Evolutionary conservation across 2,329 filamentous ascomycete species (phyloP).

Genomic region (Exophiala viscosa): DNA sequence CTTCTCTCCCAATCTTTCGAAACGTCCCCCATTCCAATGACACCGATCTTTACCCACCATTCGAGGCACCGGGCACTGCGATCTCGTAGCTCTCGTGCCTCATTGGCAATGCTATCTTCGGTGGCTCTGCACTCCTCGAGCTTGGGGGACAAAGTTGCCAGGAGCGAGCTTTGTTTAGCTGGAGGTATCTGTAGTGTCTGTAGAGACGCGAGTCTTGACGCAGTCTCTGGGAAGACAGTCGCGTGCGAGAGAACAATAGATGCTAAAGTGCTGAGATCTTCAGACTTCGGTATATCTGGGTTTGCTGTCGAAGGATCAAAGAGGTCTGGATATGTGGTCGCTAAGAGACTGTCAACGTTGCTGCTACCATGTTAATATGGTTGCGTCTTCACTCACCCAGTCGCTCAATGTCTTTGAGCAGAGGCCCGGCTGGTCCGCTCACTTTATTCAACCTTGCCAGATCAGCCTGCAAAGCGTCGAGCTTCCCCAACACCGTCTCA

Average conservation of each 20-base stretch:
- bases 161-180: conserved; percentile 38
- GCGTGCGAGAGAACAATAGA: conserved; percentile 43
- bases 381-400: conserved; percentile 35
- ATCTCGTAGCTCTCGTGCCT: conserved; percentile 41
- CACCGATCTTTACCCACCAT: conserved; percentile 69
- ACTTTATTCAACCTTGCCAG: conserved; percentile 39
- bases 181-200: conserved; percentile 46
- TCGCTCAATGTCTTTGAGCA: conserved; percentile 41
- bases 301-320: conserved; percentile 12
- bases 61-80: conserved; percentile 53
- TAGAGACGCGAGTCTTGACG: conserved; percentile 46
- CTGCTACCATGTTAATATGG: neutral
- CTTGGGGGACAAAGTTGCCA: conserved; percentile 43
- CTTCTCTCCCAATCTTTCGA: conserved; percentile 70
- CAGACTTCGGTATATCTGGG: conserved; percentile 2
- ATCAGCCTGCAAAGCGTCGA: conserved; percentile 38
- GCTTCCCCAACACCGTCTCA: conserved; percentile 39
- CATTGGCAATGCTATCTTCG: conserved; percentile 39
- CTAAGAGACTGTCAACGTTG: conserved; percentile 4
- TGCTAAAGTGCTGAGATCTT: conserved; percentile 32
- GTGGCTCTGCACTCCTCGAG: conserved; percentile 35
- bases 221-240: conserved; percentile 45
- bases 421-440: conserved; percentile 20
- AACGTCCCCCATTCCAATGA: conserved; percentile 64
- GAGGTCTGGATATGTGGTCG: conserved; percentile 15